These are phyloP conservation scores for Osmanthus fragrans DNA, from an alignment of 257 asterid genomes.

Conservation along the genomic window DNA sequence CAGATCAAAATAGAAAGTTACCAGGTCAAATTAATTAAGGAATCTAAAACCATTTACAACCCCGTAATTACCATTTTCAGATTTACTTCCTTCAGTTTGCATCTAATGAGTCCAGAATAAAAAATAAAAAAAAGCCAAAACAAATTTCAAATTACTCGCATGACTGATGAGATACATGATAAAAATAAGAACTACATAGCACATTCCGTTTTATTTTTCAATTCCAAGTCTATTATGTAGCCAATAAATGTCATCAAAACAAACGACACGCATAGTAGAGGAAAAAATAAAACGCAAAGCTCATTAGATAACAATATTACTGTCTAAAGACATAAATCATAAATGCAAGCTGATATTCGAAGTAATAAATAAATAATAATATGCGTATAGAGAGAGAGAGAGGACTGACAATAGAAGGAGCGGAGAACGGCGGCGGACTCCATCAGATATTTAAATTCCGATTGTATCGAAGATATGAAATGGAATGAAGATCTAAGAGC, in stretches of 20 bases:
- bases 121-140: neutral
- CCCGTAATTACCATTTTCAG: constrained; percentile 13
- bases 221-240: neutral
- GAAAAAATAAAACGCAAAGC: neutral
- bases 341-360: constrained; percentile 26
- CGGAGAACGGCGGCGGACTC: constrained; percentile 79
- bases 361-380: neutral
- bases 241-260: neutral
- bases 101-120: constrained; percentile 22
- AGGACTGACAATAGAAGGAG: constrained; percentile 54
- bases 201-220: neutral
- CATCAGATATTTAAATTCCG: constrained; percentile 40
- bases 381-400: neutral
- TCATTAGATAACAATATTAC: neutral
- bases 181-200: neutral
- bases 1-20: neutral
- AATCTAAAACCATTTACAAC: constrained; percentile 7
- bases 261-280: neutral
- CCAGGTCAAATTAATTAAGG: neutral
- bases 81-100: neutral
- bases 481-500: constrained; percentile 26
- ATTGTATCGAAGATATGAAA: constrained; percentile 32
- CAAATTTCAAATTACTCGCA: neutral
- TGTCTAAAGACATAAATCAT: constrained; percentile 10
- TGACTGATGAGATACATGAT: neutral